These are phyloP conservation scores for Candida wancherniae DNA, from an alignment of 805 yeast genomes.

Conservation along the genomic window DNA sequence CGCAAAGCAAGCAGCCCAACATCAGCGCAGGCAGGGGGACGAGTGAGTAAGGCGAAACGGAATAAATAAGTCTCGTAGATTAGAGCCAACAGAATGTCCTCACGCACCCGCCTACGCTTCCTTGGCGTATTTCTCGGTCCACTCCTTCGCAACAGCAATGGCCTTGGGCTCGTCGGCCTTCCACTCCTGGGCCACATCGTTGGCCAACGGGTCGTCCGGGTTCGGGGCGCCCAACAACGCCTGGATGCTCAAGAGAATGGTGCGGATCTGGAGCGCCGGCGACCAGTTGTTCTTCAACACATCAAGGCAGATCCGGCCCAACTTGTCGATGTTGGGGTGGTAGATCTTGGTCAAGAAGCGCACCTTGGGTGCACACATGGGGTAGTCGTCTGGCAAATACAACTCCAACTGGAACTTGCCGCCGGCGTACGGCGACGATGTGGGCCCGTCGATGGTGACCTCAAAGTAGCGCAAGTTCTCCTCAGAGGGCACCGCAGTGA, in stretches of 20 bases:
- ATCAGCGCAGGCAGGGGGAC: too few species aligned
- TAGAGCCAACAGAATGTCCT: too few species aligned
- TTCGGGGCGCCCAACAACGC: conserved; percentile 94
- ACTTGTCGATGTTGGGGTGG: conserved; percentile 93
- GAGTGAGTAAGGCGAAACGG: too few species aligned
- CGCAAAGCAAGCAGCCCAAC: too few species aligned
- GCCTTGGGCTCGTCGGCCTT: conserved; percentile 79
- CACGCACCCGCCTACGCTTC: too few species aligned
- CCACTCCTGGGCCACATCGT: conserved; percentile 97
- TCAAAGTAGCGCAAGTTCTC: conserved; percentile 91
- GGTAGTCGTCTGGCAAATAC: conserved; percentile 93
- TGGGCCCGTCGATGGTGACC: conserved; percentile 89
- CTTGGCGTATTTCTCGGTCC: conserved; percentile 62
- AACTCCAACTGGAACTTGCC: conserved; percentile 81
- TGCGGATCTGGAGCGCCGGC: conserved; percentile 94
- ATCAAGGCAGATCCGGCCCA: conserved; percentile 93
- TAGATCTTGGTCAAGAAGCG: conserved; percentile 90
- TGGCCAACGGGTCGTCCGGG: conserved; percentile 97
- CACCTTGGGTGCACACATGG: conserved; percentile 96
- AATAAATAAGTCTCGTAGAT: too few species aligned
- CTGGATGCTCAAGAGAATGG: conserved; percentile 85
- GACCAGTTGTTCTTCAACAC: conserved; percentile 96
- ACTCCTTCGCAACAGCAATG: conserved; percentile 69
- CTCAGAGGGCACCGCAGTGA: conserved; percentile 87
- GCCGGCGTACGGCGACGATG: conserved; percentile 81